Evolutionary conservation across 441 rosid species (phyloP), one percentile per base, ranked within the genome.

Genomic region (Cnidoscolus chayamansa): DNA sequence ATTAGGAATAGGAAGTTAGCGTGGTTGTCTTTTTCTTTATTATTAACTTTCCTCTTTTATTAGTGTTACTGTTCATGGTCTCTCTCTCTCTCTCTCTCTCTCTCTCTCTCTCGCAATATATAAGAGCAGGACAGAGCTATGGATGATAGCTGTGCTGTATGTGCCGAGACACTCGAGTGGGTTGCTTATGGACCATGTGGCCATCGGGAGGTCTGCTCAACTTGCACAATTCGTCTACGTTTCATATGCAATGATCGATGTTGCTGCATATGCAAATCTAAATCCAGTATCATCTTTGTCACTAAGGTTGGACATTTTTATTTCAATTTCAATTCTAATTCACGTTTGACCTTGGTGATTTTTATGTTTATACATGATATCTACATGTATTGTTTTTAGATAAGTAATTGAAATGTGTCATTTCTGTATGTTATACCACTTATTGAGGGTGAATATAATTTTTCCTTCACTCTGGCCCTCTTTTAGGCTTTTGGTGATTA

Each of bases 101-200:
- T 57, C 15, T 25, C 6, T 10, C 62, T 57, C 62, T 40, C 45
- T 40, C 45, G 4, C 45, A 3, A 40, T 40, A 6, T 40, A 40
- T 40, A 60, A 16, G 30, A 40, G 48, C 25, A 48, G 37, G 13
- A 61, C 30, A 51, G 60, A 47, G 60, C 48, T 67, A 93, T 88
- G 96, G 97, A 91, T 79, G 98, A 93, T 64, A 86, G 90, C 71
- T 93, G 90, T 67, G 98, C 89, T 56, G 98, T 93, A 13, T 91
- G 97, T 73, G 97, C 97, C 16, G 97, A 93, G 37, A 74, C 86
- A 61, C 81, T 93, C 68, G 92, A 93, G 76, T 93, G 98, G 97
- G 94, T 89, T 72, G 97, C 96, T 3, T 91, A 89, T 55, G 96
- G 96, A n/a, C 74, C 90, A 0, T 93, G 92, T 67, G 92, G 90